These are phyloP conservation scores for Mycena indigotica DNA, from an alignment of 768 basidiomycete genomes.

Conservation along the genomic window DNA sequence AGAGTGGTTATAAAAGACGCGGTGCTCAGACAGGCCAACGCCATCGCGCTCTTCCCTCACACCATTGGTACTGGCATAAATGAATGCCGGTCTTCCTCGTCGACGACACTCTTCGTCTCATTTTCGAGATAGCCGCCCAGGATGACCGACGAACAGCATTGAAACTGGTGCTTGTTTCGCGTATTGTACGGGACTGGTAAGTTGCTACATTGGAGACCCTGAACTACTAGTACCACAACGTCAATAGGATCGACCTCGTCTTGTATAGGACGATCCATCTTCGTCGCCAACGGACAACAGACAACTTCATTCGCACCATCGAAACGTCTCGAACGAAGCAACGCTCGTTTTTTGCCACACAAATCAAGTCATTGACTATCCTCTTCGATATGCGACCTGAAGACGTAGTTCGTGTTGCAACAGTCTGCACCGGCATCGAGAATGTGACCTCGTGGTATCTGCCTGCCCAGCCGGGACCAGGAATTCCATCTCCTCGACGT, in stretches of 20 bases:
- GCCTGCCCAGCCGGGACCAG: slow-evolving; percentile 17
- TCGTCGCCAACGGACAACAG: slow-evolving; percentile 33
- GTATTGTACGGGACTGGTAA: slow-evolving; percentile 36
- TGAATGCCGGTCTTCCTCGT: slow-evolving; percentile 28
- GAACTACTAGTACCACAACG: no score
- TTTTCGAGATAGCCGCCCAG: slow-evolving; percentile 38
- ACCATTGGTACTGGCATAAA: not conserved
- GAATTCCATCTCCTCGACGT: slow-evolving; percentile 1
- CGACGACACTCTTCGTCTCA: slow-evolving; percentile 39
- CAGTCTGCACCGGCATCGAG: slow-evolving; percentile 36
- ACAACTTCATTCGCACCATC: slow-evolving; percentile 41
- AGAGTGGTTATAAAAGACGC: not conserved
- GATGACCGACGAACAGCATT: slow-evolving; percentile 34
- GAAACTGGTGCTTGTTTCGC: slow-evolving; percentile 35
- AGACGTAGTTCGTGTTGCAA: slow-evolving; percentile 34
- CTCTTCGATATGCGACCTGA: slow-evolving; percentile 36
- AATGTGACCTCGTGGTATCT: slow-evolving; percentile 43
- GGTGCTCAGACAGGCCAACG: not conserved
- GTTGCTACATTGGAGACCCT: slow-evolving; percentile 4
- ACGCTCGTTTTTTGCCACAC: slow-evolving; percentile 35
- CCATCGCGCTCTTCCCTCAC: not conserved
- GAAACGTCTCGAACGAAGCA: slow-evolving; percentile 36
- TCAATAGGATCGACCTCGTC: slow-evolving; percentile 37
- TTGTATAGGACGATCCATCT: slow-evolving; percentile 39
- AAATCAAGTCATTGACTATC: slow-evolving; percentile 40